Base-by-base conservation (phyloP, 805 yeast species). In the Candida ortonii region DNA sequence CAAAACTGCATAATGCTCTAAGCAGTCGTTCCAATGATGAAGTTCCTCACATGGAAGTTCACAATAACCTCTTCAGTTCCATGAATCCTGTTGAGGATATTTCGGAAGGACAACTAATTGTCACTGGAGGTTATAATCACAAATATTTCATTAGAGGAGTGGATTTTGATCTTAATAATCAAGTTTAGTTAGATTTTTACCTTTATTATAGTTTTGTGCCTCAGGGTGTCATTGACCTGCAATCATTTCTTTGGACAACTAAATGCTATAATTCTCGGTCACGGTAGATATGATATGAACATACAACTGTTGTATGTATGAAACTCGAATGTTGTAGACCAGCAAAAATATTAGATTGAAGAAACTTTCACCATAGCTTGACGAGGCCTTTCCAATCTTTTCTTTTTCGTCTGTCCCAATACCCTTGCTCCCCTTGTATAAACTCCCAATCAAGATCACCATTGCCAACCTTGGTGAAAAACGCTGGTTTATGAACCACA, bases 321-420 rank as follows among this genome's bases (percentile, higher is more conserved):
- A n/a, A n/a, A n/a, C n/a, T n/a, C n/a, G n/a, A n/a, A n/a, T n/a
- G n/a, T n/a, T n/a, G n/a, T n/a, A n/a, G n/a, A n/a, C n/a, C n/a
- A n/a, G n/a, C n/a, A n/a, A n/a, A n/a, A n/a, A n/a, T n/a, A n/a
- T n/a, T n/a, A n/a, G n/a, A n/a, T 11, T 21, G 22, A 21, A 11
- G 22, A 12, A n/a, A 23, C 22, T 12, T 27, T 39, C 26, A 81
- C 90, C 89, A 83, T 25, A 83, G 57, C 18, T 70, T 61, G 4
- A 65, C 46, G 10, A 78, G 53, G 16, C 65, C 80, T 12, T 60
- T 56, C 93, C 93, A 84, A 46, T 81, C 75, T 5, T 65, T 65
- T 6, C 59, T 61, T 48, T 69, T 72, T 51, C 97, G 77, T 50
- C 85, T 73, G 43, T 73, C 76, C 97, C 97, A 88, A 55, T 88